Evolutionary conservation across 768 basidiomycete species (phyloP).

Genomic region (Grammothele lineata): DNA sequence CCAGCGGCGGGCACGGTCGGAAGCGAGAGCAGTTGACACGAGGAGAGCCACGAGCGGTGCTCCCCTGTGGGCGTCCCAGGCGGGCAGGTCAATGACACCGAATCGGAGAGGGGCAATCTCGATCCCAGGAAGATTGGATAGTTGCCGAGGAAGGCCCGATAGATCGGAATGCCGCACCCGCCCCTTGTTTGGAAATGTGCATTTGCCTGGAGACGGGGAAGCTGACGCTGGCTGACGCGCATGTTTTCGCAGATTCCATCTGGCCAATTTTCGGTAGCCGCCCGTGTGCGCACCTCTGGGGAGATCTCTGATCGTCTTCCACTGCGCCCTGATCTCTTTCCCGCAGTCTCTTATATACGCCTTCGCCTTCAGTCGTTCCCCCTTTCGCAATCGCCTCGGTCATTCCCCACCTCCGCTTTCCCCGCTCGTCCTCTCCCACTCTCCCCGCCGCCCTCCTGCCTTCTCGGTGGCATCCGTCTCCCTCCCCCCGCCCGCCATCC

Average conservation of each 20-base stretch:
- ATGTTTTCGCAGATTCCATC: conserved; percentile 18
- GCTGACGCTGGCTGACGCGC: conserved; percentile 5
- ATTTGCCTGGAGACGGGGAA: conserved; percentile 16
- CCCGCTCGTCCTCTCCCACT: conserved; percentile 47
- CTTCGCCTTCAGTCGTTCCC: conserved; percentile 11
- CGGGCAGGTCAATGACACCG: conserved; percentile 5
- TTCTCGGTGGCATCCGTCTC: neutral
- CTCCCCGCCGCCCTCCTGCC: conserved; percentile 18
- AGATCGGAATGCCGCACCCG: conserved; percentile 5
- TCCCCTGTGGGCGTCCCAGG: neutral
- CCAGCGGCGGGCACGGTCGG: conserved; percentile 15
- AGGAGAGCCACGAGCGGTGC: conserved; percentile 15
- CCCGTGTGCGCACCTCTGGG: conserved; percentile 9
- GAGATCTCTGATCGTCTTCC: conserved; percentile 29
- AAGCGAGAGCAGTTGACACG: conserved; percentile 14
- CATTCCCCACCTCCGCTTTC: conserved; percentile 16
- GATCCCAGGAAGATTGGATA: conserved; percentile 18
- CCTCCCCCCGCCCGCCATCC: conserved; percentile 19
- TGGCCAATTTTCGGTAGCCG: conserved; percentile 14
- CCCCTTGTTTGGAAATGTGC: conserved; percentile 14
- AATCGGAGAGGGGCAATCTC: conserved; percentile 5
- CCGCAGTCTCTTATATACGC: conserved; percentile 19
- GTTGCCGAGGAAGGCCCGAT: conserved; percentile 18
- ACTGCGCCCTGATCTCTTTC: conserved; percentile 29
- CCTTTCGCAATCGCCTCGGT: conserved; percentile 16